Base-by-base conservation (phyloP, 129 eudicot genomes). In the Arctium lappa region DNA sequence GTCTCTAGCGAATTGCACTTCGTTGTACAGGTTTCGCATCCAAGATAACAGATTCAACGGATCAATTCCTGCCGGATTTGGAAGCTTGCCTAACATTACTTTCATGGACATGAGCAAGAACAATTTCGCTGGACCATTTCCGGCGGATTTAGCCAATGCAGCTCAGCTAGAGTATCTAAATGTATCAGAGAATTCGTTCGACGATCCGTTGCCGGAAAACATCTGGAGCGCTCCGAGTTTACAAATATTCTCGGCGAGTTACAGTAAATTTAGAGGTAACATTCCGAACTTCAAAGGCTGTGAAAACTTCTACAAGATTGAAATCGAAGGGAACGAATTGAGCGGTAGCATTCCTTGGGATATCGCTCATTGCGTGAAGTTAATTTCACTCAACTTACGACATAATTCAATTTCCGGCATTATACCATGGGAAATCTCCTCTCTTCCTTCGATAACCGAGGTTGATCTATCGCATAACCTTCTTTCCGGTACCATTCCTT, bases 391-490 rank as follows among this genome's bases (percentile, higher is more conserved):
- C 40, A 93, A 90, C 73, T 50, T 96, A 16, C 80, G 89, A 9
- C 76, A 77, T 5, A 96, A 96, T 83, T 88, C 85, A 2, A 81
- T 96, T 18, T 89, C 97, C 0, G 98, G 99, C 30, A 87, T 93
- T 63, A 96, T 96, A 70, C 99, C 99, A 1, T 91, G 91, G 95
- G 98, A 96, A 75, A 90, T 96, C 50, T 93, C 99, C 1, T 90
- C 92, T 1, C 89, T 96, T 50, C 99, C 97, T 1, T 86, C 97
- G 1, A 93, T 96, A 39, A 96, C 91, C 2, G 92, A 91, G 27
- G 92, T 95, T 33, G 97, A 93, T 89, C 69, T 95, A 27, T 92
- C 97, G 0, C 94, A 91, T 72, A 95, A 95, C 53, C 38, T 46
- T 8, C 89, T 95, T 9, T 87, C 92, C 0, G 99, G 99, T 2